Evolutionary conservation across 2,329 filamentous ascomycete genomes (phyloP), one percentile per base, ranked within the genome.

Genomic region (Chrysoporthe deuterocubensis): DNA sequence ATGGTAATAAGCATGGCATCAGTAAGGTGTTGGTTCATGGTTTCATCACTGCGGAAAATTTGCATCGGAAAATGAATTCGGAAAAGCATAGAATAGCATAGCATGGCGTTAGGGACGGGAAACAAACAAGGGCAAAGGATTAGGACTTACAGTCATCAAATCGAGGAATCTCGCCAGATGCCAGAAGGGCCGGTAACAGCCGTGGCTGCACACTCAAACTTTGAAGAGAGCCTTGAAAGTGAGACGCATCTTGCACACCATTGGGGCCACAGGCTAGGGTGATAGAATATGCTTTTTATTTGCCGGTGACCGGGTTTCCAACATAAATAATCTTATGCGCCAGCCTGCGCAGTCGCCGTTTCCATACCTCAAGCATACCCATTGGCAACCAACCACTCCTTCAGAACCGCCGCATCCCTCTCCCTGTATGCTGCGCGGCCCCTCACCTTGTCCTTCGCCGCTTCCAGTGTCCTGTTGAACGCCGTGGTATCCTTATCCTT

Each of bases 401-500:
- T 85, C 65, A 97, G 85, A 57, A 86, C 82, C 64, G 83, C 84
- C 67, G 88, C 84, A 78, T 98, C 96, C 66, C 96, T 87, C 78
- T 89, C 83, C 77, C 89, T 90, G 83, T 97, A 99, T 52, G 88
- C 88, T 4, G 93, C 93, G 74, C 94, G 90, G 13, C 92, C 93
- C 54, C 90, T 87, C 72, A 98, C 92, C 71, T 90, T 94, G 77
- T 98, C 96, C 77, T 90, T 90, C 71, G 95, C 90, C 72, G 96
- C 93, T 72, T 91, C 90, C 63, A 99, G 81, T 4, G 93, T 94
- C 66, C 96, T 90, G 77, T 96, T 92, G 79, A 94, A 98, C 61
- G 90, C 92, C 74, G 89, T 89, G 21, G 92, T 95, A 75, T 98
- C 92, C 83, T 95, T 97, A 74, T 87, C 86, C 73, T 87, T 85